Conservation (phyloP, 371 early-diverging fungal species). For the Rhizopus stolonifer region DNA sequence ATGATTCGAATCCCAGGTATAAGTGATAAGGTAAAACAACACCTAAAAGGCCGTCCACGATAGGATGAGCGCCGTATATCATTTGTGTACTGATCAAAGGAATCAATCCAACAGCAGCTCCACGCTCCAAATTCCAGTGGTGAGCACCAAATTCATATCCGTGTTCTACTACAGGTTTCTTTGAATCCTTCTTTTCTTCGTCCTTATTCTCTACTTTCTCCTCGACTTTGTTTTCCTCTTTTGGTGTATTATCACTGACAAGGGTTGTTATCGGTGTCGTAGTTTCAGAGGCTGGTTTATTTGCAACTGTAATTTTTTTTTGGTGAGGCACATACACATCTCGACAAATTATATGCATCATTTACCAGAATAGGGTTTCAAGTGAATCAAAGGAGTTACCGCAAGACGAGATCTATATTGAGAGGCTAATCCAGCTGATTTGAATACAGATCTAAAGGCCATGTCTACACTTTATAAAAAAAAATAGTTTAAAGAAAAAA, state of each 20-base stretch:
- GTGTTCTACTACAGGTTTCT: slow-evolving; percentile 2
- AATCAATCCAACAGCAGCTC: slow-evolving; percentile 69
- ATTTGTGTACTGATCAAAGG: slow-evolving; percentile 78
- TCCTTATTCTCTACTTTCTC: slow-evolving; percentile 2
- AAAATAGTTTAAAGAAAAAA: slow-evolving; percentile 7
- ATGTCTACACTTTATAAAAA: slow-evolving; percentile 5
- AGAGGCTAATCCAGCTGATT: slow-evolving; percentile 6
- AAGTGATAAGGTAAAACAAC: slow-evolving; percentile 87
- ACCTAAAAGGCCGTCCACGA: slow-evolving; percentile 85
- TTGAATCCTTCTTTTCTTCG: slow-evolving; percentile 2
- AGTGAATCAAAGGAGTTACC: slow-evolving; percentile 5
- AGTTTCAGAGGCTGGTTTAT: background rate
- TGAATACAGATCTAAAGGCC: slow-evolving; percentile 18
- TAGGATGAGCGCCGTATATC: slow-evolving; percentile 77
- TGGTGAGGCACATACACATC: background rate
- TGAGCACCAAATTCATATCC: slow-evolving; percentile 33
- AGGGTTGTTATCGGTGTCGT: background rate
- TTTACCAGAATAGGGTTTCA: slow-evolving; percentile 19
- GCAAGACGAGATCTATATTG: background rate
- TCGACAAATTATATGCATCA: background rate
- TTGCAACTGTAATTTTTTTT: background rate
- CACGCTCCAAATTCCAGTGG: slow-evolving; percentile 70
- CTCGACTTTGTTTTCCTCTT: background rate
- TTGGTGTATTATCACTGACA: background rate
- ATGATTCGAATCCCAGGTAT: slow-evolving; percentile 76